Percentiles rank a stretch among this genome's conserved stretches.
These are phyloP conservation scores for Ganoderma sinense DNA, from an alignment of 1,284 basidiomycete genomes.

Conservation along the genomic window DNA sequence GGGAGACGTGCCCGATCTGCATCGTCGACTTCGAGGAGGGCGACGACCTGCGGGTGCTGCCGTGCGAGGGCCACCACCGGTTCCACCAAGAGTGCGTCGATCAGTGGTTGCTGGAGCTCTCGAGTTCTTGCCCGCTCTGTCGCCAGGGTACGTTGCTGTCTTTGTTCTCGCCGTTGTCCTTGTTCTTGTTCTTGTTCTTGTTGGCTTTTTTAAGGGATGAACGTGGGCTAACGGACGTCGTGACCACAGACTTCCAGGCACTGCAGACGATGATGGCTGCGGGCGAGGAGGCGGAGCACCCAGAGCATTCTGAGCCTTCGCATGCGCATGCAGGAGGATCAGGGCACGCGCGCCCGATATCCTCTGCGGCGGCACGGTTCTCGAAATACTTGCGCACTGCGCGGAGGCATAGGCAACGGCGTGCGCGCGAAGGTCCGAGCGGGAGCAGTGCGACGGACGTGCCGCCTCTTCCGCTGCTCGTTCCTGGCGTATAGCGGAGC, in stretches of 20 bases:
- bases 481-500: constrained; percentile 2
- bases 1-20: constrained; percentile 93
- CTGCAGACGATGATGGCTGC: constrained; percentile 54
- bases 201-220: background rate
- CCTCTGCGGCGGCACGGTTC: constrained; percentile 53
- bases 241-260: constrained; percentile 53
- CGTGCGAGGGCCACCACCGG: constrained; percentile 88
- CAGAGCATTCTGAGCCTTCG: constrained; percentile 31
- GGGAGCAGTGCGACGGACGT: constrained; percentile 40
- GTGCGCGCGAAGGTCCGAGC: constrained; percentile 30
- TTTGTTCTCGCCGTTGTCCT: too few relatives aligned
- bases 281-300: constrained; percentile 39
- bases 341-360: constrained; percentile 35
- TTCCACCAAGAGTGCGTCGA: constrained; percentile 89
- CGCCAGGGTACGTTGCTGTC: constrained; percentile 70
- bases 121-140: constrained; percentile 90
- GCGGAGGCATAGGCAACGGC: constrained; percentile 42
- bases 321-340: constrained; percentile 20
- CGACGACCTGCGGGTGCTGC: constrained; percentile 88
- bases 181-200: background rate
- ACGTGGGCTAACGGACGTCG: constrained; percentile 9
- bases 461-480: constrained; percentile 36
- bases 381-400: constrained; percentile 75
- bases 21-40: constrained; percentile 93
- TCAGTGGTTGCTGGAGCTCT: constrained; percentile 90